Evolutionary conservation across 2,329 filamentous ascomycete species (phyloP), one percentile per base, ranked within the genome.

Genomic region (Sclerotinia sclerotiorum): DNA sequence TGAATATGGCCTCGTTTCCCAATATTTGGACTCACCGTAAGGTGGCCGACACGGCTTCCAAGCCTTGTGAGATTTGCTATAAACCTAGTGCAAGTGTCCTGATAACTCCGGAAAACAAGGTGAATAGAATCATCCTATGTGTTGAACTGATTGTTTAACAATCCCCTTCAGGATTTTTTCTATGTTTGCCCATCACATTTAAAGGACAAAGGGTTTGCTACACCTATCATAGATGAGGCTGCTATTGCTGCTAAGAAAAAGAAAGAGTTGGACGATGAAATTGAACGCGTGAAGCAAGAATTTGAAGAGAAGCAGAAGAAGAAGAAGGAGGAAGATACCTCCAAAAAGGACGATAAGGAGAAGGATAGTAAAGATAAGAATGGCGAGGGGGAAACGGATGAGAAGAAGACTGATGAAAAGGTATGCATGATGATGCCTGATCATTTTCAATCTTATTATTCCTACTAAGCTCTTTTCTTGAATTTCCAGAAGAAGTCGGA

Each of bases 11-110:
- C 21, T 74, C 84, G 1, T 87, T 94, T 69, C 86, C 87, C 54
- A 98, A 98, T 77, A 80, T 91, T 42, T 98, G 94, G 81, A 88
- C 92, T 72, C 90, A 94, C 72, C 91, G 94, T 62, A 92, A 88
- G 73, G 94, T 98, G 48, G 93, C 93, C 17, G 93, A 97, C 42
- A 86, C 88, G n/a, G 86, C 90, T 1, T 86, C 92, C 17, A 97
- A 92, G 80, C 84, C 92, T 62, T 99, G 95, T 80, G 90, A 93
- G 79, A 88, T 98, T 71, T 98, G 95, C 84, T 96, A 90, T 83
- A 97, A 95, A 80, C 90, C 91, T 11, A 93, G 90, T 69, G 88
- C 89, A 8, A 96, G 90, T 72, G 94, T 98, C 24, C 83, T 99
- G 67, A 92, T 97, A 73, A 96, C 93, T 11, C 87, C 91, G 0